Base-by-base conservation (phyloP, 495 filamentous ascomycete genomes). In the Melanomma pulvis-pyrius region DNA sequence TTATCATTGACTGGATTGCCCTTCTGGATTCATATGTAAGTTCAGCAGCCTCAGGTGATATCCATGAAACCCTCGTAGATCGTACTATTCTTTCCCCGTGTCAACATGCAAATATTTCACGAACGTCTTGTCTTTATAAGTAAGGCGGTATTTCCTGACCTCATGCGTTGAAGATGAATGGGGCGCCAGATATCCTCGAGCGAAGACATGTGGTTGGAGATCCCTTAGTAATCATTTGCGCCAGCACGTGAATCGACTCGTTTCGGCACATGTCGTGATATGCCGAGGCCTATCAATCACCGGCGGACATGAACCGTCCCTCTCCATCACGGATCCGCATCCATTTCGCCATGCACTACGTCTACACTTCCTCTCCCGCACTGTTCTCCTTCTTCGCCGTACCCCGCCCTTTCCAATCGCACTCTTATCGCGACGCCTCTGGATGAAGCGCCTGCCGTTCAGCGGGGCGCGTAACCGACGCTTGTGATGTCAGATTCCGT, bases 401-500 rank as follows among this genome's bases (percentile, higher is more conserved):
- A 29, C 55, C 34, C 15, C 36, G 21, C 48, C 63, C 21, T 47
- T 57, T 17, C 30, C 6, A 19, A 22, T 59, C 26, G 24, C 24
- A 11, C 25, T 32, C 46, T 22, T 58, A 50, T 61, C 29, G 54
- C 56, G 63, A 64, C 59, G 34, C 63, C 22, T 50, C 32, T 64
- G 56, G 69, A 68, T 71, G 69, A 71, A 41, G 25, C 39, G 39
- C 39, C 58, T 47, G 32, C 53, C 30, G 24, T 32, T 15, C 25
- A 7, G 30, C 28, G 32, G 36, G 61, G 50, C 55, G 53, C 39
- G 44, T 49, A 64, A 39, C 34, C 26, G 32, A 30, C 64, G 32
- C 32, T 54, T 46, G 61, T 50, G 22, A 72, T 72, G 70, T 69
- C 70, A 52, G 70, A 72, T 61, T 69, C 66, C n/a, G 70, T 72